Evolutionary conservation across 805 yeast species (phyloP).

Genomic region (Wickerhamiella siamensis): DNA sequence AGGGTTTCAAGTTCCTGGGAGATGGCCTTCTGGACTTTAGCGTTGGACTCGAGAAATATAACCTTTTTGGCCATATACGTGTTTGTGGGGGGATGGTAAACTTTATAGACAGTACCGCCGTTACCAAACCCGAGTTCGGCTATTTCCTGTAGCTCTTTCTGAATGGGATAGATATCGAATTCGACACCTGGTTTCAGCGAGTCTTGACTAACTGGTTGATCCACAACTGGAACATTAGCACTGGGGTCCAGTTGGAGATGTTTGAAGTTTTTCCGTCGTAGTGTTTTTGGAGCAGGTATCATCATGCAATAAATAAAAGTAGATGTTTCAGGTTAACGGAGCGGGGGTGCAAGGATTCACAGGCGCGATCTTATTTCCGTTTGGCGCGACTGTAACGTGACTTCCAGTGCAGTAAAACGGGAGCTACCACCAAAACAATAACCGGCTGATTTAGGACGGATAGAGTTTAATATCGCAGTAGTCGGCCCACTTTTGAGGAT

Average conservation of each 20-base stretch:
- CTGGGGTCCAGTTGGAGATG: constrained; percentile 31
- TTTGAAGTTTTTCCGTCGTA: constrained; percentile 34
- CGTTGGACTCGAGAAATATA: constrained; percentile 73
- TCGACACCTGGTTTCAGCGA: constrained; percentile 32
- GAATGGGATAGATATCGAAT: constrained; percentile 36
- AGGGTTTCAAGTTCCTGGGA: constrained; percentile 77
- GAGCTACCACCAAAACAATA: no score
- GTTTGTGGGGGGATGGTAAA: constrained; percentile 76
- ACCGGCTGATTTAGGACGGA: no score
- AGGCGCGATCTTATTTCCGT: no score
- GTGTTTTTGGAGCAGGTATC: constrained; percentile 9
- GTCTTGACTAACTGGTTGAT: background rate
- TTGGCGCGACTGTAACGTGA: no score
- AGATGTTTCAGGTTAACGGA: background rate
- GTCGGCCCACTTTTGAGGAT: no score
- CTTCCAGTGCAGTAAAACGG: no score
- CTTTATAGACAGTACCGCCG: constrained; percentile 84
- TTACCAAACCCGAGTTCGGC: constrained; percentile 83
- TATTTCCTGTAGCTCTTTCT: constrained; percentile 58
- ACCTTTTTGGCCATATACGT: constrained; percentile 81
- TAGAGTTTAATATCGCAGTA: no score
- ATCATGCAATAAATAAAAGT: background rate
- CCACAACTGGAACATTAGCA: constrained; percentile 6
- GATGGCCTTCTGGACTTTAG: constrained; percentile 65
- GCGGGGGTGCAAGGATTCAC: no score